Base-by-base conservation (phyloP, 495 filamentous ascomycete genomes). In the Aspergillus diversus region DNA sequence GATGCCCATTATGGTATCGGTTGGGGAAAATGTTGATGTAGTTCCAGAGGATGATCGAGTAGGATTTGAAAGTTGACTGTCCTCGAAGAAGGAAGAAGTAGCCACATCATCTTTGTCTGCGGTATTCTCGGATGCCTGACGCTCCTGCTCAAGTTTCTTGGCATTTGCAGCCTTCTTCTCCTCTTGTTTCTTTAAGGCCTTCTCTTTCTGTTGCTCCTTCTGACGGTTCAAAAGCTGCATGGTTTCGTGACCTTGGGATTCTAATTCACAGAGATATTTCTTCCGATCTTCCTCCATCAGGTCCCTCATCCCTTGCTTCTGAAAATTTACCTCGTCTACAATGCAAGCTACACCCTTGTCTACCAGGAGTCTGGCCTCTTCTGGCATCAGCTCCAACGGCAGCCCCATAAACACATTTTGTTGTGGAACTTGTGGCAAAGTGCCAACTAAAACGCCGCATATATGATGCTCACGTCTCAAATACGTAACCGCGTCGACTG, bases 401-500 rank as follows among this genome's bases (percentile, higher is more conserved):
- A 98, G 75, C 17, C 95, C 92, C 60, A 93, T 83, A 72, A 98
- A 97, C 55, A 97, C 83, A 80, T 97, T 99, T 74, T 99, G 95
- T 67, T 94, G 92, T 6, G 94, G 92, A 47, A 89, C 86, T 76
- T 97, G 95, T 3, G 96, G 92, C 46, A 97, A 86, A 4, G 89
- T 91, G 47, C 95, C 95, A 51, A 89, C 89, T 52, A 97, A 79
- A 27, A 95, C 91, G 55, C 93, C 92, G 68, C 91, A 92, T 69
- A 97, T 96, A 73, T 92, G 87, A 77, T 97, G 83, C 67, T 86
- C 81, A 35, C 88, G 86, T 63, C 95, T 89, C 61, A 97, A 79
- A 78, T 92, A 87, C 69, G 90, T 90, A 51, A 96, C 88, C 51
- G 86, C 86, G 61, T 93, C 85, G 70, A 91, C 85, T 71, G 94